phyloP scores from a whole-genome alignment of 768 basidiomycete genomes.

The Phlebiopsis gigantea region DNA sequence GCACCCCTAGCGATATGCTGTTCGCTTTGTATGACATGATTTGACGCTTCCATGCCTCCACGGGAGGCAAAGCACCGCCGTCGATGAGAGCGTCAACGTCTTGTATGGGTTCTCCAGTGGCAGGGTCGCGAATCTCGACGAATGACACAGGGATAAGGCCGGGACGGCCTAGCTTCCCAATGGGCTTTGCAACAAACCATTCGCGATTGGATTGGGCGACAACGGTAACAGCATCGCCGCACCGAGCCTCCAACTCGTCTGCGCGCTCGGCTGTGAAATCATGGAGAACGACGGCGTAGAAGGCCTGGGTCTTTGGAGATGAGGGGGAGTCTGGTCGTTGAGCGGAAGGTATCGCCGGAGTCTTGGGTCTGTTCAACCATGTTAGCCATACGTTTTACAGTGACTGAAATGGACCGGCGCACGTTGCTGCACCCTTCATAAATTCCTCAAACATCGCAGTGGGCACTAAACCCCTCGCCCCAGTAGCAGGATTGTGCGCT shows the following conservation, averaged over 20 bases:
- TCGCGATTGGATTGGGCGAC: conserved; percentile 99
- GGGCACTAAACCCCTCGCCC: conserved; percentile 88
- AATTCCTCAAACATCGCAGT: conserved; percentile 88
- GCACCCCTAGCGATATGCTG: conserved; percentile 89
- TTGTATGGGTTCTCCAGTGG: conserved; percentile 71
- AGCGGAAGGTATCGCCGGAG: conserved; percentile 11
- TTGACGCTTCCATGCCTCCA: conserved; percentile 99
- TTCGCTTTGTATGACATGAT: conserved; percentile 95
- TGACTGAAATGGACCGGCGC: no score
- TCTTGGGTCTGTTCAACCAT: conserved; percentile 12
- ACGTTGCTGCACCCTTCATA: conserved; percentile 38
- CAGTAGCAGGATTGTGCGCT: conserved; percentile 89
- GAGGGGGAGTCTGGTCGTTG: conserved; percentile 29
- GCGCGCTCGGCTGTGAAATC: conserved; percentile 94
- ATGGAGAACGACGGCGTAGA: conserved; percentile 93
- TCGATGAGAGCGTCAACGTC: conserved; percentile 80
- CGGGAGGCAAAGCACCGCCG: conserved; percentile 82
- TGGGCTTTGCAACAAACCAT: conserved; percentile 99
- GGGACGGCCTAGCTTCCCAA: conserved; percentile 89
- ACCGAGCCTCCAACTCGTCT: conserved; percentile 93
- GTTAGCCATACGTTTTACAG: no score
- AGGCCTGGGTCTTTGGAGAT: conserved; percentile 50
- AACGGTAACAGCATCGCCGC: conserved; percentile 91
- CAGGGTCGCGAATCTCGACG: conserved; percentile 92
- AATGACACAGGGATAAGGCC: conserved; percentile 97